These are phyloP conservation scores for Aspergillus biplanus DNA, from an alignment of 495 filamentous ascomycete species.

Conservation along the genomic window DNA sequence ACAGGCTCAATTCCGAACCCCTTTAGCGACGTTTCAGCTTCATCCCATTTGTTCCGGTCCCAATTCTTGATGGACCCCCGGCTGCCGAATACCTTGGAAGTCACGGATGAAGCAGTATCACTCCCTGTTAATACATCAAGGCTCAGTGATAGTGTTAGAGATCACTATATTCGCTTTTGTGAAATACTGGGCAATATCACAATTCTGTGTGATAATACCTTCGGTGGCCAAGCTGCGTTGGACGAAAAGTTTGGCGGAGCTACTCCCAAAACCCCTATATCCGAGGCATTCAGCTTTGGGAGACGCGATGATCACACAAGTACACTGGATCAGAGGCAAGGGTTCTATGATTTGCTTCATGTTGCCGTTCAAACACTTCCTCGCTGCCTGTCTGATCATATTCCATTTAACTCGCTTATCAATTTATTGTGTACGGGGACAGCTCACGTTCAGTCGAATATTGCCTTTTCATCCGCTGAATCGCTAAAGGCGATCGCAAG, in stretches of 20 bases:
- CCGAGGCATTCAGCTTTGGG: conserved; percentile 90
- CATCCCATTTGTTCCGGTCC: conserved; percentile 40
- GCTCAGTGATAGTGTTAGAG: conserved; percentile 74
- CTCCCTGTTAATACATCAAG: conserved; percentile 74
- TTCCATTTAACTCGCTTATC: conserved; percentile 91
- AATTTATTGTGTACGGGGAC: conserved; percentile 96
- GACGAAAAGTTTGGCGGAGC: conserved; percentile 91
- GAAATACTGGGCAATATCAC: conserved; percentile 95
- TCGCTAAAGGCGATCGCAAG: conserved; percentile 94
- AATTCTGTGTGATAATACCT: conserved; percentile 92
- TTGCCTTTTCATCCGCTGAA: conserved; percentile 87
- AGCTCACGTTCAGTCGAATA: conserved; percentile 90
- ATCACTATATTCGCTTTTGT: conserved; percentile 87
- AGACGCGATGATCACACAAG: conserved; percentile 77
- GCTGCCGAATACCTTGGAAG: conserved; percentile 40
- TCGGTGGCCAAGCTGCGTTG: conserved; percentile 91
- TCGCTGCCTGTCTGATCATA: conserved; percentile 85
- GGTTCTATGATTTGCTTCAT: conserved; percentile 93
- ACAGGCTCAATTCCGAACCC: conserved; percentile 50
- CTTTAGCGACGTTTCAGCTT: conserved; percentile 42
- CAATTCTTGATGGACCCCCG: conserved; percentile 46
- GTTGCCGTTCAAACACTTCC: conserved; percentile 95
- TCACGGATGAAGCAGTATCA: conserved; percentile 41
- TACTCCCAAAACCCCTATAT: conserved; percentile 89
- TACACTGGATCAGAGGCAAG: conserved; percentile 82